Percentiles rank a stretch among this genome's conserved stretches.
These are phyloP conservation scores for Jamesozyma piceae DNA, from an alignment of 805 yeast genomes.

Conservation along the genomic window DNA sequence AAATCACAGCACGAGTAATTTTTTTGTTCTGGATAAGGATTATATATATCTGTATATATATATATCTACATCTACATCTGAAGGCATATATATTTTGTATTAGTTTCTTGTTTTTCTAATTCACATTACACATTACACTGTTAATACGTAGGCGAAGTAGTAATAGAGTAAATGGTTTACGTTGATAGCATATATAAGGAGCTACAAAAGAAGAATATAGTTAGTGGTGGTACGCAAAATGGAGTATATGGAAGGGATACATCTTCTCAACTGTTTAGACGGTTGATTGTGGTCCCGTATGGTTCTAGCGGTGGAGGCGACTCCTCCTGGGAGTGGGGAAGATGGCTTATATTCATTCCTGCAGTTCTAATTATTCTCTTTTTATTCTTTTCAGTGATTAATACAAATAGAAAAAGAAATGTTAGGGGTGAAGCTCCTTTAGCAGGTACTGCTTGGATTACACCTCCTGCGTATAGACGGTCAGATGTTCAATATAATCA, in stretches of 20 bases:
- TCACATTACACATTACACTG: too few relatives aligned
- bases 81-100: too few relatives aligned
- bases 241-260: neutral
- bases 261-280: neutral
- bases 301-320: neutral
- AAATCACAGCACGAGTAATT: too few relatives aligned
- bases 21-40: too few relatives aligned
- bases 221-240: neutral
- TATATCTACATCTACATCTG: too few relatives aligned
- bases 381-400: slow-evolving; percentile 6
- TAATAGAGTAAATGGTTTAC: neutral
- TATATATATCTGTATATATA: too few relatives aligned
- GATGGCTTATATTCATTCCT: slow-evolving; percentile 27
- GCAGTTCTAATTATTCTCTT: slow-evolving; percentile 9
- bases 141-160: too few relatives aligned
- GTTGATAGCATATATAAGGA: neutral
- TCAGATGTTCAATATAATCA: slow-evolving; percentile 45
- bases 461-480: slow-evolving; percentile 51
- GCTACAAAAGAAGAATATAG: neutral
- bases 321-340: slow-evolving; percentile 21
- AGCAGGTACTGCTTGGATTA: slow-evolving; percentile 57
- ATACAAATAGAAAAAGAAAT: slow-evolving; percentile 9
- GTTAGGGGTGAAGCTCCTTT: slow-evolving; percentile 41
- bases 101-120: too few relatives aligned
- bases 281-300: neutral